Conservation (phyloP, 176 grass and related monocot species). For the Zizania latifolia region DNA sequence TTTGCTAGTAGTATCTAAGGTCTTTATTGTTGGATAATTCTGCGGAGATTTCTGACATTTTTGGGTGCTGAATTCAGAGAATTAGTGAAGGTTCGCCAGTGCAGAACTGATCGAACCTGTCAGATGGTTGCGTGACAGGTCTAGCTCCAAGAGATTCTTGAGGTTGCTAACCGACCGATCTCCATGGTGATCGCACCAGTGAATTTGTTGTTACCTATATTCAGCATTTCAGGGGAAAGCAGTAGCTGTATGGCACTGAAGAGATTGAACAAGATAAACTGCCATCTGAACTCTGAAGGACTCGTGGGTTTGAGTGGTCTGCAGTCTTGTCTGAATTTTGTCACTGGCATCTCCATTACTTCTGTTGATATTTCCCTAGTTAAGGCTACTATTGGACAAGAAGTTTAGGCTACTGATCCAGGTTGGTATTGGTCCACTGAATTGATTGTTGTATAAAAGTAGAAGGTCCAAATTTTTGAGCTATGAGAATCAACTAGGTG, state of each 20-base stretch:
- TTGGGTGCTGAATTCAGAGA: neutral
- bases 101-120: neutral
- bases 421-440: neutral
- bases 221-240: neutral
- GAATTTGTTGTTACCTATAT: neutral
- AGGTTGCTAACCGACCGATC: constrained; percentile 25
- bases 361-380: neutral
- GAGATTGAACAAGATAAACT: neutral
- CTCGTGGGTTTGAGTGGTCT: neutral
- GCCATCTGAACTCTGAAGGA: neutral
- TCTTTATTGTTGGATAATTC: too few species aligned
- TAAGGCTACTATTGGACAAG: constrained; percentile 1
- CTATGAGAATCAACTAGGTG: too few species aligned
- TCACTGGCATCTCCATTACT: neutral
- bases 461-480: too few species aligned
- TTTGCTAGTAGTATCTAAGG: too few species aligned
- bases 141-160: constrained; percentile 18
- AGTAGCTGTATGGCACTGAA: neutral
- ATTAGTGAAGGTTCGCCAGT: neutral
- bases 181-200: neutral
- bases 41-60: too few species aligned
- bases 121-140: constrained; percentile 27
- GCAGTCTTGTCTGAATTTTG: neutral
- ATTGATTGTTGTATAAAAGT: neutral
- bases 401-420: constrained; percentile 1